phyloP scores from a whole-genome alignment of 495 filamentous ascomycete genomes.

The Neurospora cerealis region DNA sequence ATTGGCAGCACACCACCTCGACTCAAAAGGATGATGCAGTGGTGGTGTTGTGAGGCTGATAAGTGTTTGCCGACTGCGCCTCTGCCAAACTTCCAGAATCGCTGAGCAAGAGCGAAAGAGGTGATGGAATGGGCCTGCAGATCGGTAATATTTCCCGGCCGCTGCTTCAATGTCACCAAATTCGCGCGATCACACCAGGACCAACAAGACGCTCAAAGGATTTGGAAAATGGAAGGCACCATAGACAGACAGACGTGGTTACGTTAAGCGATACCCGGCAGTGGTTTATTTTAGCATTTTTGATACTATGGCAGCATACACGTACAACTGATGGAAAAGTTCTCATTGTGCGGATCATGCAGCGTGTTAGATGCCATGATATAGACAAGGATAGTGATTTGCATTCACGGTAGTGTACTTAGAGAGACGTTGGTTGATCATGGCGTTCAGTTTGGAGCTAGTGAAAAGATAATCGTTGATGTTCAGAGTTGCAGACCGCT shows the following conservation, averaged over 20 bases:
- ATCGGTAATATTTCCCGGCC: background rate
- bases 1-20: background rate
- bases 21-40: background rate
- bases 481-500: background rate
- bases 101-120: background rate
- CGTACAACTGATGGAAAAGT: background rate
- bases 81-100: background rate
- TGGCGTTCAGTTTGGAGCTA: background rate
- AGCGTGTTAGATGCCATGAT: background rate
- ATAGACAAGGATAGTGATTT: background rate
- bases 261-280: background rate
- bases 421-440: background rate
- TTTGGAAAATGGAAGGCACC: background rate
- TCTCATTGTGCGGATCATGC: background rate
- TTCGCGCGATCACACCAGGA: background rate
- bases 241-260: background rate
- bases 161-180: background rate
- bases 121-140: background rate
- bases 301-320: background rate
- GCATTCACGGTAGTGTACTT: background rate
- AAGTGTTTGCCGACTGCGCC: background rate
- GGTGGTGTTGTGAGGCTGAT: background rate
- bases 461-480: background rate
- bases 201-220: background rate
- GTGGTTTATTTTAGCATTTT: background rate